Evolutionary conservation across 192 early-diverging fungal genomes (phyloP), one percentile per base, ranked within the genome.

Genomic region (Geranomyces michiganensis): DNA sequence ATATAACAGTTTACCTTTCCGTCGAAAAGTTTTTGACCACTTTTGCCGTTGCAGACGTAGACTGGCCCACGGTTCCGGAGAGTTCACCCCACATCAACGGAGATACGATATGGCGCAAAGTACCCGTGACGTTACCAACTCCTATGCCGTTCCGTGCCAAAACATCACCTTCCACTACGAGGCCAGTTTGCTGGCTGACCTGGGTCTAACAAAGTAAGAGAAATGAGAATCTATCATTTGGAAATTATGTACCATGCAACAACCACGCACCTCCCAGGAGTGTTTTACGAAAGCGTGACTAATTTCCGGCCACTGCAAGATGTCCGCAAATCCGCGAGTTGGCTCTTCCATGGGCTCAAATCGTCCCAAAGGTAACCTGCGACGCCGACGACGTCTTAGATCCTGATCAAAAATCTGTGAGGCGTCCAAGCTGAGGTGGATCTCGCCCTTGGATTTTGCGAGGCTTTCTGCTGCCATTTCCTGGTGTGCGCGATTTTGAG

Each of bases 81-180:
- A 85, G 87, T 76, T 94, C 92, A 14, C 83, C 82, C 77, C 87
- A 91, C 15, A 91, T 62, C 51, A 83, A 86, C 7, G 92, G 89
- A 10, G 88, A 87, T 21, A 92, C 81, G 45, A 93, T 76, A 77
- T 94, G 92, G 1, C 90, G 87, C 32, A 96, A 65, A 14, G 91
- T 92, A 22, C 87, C 94, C 15, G 89, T 70, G 29, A 96, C 79
- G 60, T 88, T 94, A 46, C 92, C 93, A 1, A 85, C 86, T 45
- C 92, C 91, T 70, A 90, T 76, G 27, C 89, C 87, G 46, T 87
- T 87, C 53, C 87, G 74, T 27, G 91, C 76, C 21, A 78, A 59
- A 0, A 76, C 85, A 62, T 68, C 78, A 9, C 85, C 85, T 46
- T 76, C 47, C 14, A 87, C 49, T 7, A 62, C 68, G 14, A 87